Evolutionary conservation across 2,329 filamentous ascomycete genomes (phyloP).

Genomic region (Hansfordia pulvinata): DNA sequence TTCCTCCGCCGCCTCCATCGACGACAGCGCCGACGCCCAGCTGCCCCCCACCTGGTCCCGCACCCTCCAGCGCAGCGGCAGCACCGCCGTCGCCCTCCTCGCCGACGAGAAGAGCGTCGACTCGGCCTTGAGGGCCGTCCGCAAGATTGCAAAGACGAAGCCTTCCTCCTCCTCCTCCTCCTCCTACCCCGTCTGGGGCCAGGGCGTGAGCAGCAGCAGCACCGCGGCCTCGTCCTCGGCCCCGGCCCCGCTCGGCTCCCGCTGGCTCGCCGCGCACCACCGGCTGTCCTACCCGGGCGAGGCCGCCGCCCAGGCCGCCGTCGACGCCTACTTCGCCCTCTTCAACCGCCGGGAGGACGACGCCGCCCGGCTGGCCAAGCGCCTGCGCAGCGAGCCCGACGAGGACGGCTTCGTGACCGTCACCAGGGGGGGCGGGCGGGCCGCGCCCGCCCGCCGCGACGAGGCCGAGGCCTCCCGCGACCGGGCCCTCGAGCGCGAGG

Average conservation of each 20-base stretch:
- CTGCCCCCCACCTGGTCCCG: slow-evolving; percentile 65
- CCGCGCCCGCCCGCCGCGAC: slow-evolving; percentile 59
- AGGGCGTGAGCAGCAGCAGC: slow-evolving; percentile 37
- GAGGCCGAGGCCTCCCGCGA: slow-evolving; percentile 49
- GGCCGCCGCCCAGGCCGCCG: slow-evolving; percentile 50
- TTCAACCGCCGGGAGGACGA: slow-evolving; percentile 61
- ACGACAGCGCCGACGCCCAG: slow-evolving; percentile 42
- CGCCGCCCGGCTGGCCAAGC: slow-evolving; percentile 46
- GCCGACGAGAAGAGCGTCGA: slow-evolving; percentile 73
- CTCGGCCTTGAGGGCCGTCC: slow-evolving; percentile 60
- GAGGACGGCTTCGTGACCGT: slow-evolving; percentile 95
- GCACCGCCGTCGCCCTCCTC: slow-evolving; percentile 69
- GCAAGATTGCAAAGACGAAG: slow-evolving; percentile 45
- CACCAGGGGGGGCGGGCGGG: slow-evolving; percentile 60
- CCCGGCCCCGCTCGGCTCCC: slow-evolving; percentile 48
- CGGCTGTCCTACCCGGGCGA: slow-evolving; percentile 58
- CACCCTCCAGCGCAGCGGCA: slow-evolving; percentile 56
- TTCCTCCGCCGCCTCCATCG: slow-evolving; percentile 24
- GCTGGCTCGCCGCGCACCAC: slow-evolving; percentile 52
- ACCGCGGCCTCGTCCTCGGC: too few species aligned
- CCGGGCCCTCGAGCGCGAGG: slow-evolving; percentile 49
- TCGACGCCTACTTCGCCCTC: slow-evolving; percentile 78
- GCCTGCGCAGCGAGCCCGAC: slow-evolving; percentile 67
- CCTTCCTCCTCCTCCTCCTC: too few species aligned
- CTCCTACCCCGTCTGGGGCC: slow-evolving; percentile 56